Percentiles rank a stretch among this genome's conserved stretches.
Conservation (phyloP, 129 eudicot species). For the Mikania micrantha region DNA sequence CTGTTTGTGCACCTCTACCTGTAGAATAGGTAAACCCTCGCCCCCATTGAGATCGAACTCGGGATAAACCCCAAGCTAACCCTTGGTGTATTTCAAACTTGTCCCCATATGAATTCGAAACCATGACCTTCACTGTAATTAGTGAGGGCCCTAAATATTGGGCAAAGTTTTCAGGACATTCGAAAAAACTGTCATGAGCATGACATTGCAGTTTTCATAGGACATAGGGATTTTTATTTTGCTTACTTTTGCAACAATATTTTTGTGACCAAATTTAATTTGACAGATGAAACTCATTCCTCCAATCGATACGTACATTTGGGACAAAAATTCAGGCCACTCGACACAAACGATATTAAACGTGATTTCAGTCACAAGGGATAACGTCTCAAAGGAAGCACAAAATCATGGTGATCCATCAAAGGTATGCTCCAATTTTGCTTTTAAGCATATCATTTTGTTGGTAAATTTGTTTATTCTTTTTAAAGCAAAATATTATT, state of each 20-base stretch:
- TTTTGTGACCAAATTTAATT: conserved; percentile 1
- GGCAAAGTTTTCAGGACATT: no score
- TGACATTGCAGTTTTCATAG: background rate
- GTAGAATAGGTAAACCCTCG: no score
- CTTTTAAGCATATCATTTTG: background rate
- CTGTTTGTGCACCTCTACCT: no score
- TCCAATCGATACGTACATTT: conserved; percentile 13
- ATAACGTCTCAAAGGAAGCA: conserved; percentile 20
- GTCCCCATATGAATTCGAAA: no score
- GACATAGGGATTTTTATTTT: background rate
- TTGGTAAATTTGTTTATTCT: background rate
- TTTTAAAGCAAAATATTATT: background rate
- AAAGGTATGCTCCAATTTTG: conserved; percentile 36
- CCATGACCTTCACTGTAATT: no score
- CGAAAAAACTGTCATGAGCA: no score
- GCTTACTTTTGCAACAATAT: background rate
- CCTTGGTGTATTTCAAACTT: no score
- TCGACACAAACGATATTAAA: conserved; percentile 24
- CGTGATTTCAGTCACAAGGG: conserved; percentile 16
- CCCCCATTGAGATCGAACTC: no score
- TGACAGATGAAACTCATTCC: conserved; percentile 47
- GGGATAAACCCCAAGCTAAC: no score
- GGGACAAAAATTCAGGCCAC: conserved; percentile 28
- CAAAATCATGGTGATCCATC: conserved; percentile 20
- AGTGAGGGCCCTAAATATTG: no score